Conservation (phyloP, 139 green algal genomes). For the Chlamydomonas sphaeroides region DNA sequence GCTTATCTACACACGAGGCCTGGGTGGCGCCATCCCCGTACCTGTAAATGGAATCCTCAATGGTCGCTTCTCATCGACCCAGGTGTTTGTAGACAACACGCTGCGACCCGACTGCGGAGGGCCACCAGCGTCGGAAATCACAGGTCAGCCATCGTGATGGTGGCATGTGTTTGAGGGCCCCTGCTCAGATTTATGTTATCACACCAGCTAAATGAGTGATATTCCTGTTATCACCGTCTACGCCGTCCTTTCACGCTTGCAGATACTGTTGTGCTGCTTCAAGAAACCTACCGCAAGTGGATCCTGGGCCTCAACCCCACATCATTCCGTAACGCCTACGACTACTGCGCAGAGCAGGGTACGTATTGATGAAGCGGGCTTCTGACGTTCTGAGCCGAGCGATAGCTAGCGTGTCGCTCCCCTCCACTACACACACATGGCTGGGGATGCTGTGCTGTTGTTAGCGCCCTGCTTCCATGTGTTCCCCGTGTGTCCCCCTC, state of each 20-base stretch:
- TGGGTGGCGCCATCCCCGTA: constrained; percentile 2
- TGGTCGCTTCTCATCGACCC: neutral
- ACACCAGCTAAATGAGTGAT: too few relatives aligned
- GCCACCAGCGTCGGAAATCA: neutral
- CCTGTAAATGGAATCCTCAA: neutral
- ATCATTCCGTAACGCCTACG: constrained; percentile 7
- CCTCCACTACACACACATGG: too few relatives aligned
- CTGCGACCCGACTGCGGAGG: neutral
- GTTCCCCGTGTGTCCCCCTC: too few relatives aligned
- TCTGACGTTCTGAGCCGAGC: too few relatives aligned
- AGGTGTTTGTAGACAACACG: neutral
- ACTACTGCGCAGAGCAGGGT: neutral
- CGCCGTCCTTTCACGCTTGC: neutral
- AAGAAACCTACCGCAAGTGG: neutral
- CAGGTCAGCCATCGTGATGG: too few relatives aligned
- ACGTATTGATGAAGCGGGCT: too few relatives aligned
- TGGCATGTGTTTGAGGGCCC: too few relatives aligned
- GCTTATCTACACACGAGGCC: neutral
- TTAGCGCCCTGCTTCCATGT: too few relatives aligned
- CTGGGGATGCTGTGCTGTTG: too few relatives aligned
- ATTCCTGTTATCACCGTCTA: too few relatives aligned
- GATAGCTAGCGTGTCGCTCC: too few relatives aligned
- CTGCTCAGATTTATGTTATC: too few relatives aligned
- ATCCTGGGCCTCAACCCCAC: constrained; percentile 3
- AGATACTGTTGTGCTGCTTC: neutral